Base-by-base conservation (phyloP, 495 filamentous ascomycete species). In the Aspergillus baeticus region DNA sequence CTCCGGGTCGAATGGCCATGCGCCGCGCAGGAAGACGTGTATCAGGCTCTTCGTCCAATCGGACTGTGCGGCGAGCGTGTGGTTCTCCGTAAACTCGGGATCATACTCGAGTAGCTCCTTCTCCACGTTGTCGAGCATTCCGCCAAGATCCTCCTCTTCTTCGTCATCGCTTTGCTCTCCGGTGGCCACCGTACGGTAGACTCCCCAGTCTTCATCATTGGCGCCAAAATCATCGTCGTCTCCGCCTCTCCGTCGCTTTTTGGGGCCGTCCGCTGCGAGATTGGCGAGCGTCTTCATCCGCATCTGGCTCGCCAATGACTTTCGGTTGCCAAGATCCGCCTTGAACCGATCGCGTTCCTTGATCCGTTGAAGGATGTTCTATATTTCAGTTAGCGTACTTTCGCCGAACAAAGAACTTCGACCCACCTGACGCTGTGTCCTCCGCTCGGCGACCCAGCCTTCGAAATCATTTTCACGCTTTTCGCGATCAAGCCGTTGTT, bases 211-310 rank as follows among this genome's bases (percentile, higher is more conserved):
- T 54, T 93, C 91, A 61, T 98, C 94, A 66, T 98, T 94, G 33
- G 93, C 92, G 53, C 94, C 94, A 66, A 98, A 98, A 55, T 88
- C 89, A 65, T 98, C 94, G 63, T 98, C 94, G 52, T 84, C 82
- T 15, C 77, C 79, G 15, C 87, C 87, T 21, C 94, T 82, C 35
- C 92, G 83, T 65, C 93, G 93, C 69, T 91, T 91, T 53, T 84
- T 84, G 0, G 93, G 92, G 17, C 85, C 85, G 70, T 98, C 94
- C 0, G 92, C 91, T 14, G 94, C 94, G 2, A 98, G 86, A 61
- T 96, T 96, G 37, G 94, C 95, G n/a, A 98, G 87, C 14, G 84
- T 91, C 73, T 98, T 97, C 94, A 98, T 98, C 26, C 94, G 89
- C 76, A 94, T 91, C 63, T 97, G 94, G 51, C 85, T 91, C 10